phyloP scores from a whole-genome alignment of 1,284 basidiomycete species.

The Amylostereum areolatum region DNA sequence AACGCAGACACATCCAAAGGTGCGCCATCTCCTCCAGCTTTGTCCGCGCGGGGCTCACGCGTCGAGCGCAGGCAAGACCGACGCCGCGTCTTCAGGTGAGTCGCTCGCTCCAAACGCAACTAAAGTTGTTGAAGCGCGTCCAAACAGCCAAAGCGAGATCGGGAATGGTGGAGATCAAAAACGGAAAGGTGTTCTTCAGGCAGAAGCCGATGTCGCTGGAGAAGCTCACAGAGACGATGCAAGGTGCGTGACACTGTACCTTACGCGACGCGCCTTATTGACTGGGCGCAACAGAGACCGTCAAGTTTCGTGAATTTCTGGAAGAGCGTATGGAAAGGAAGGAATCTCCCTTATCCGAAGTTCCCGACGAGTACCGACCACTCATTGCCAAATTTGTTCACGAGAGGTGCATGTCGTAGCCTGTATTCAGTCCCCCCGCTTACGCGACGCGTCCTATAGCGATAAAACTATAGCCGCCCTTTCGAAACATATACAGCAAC shows the following conservation, averaged over 20 bases:
- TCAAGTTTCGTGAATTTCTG: conserved; percentile 67
- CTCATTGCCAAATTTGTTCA: conserved; percentile 77
- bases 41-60: no score
- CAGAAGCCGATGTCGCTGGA: conserved; percentile 75
- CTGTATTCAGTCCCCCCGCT: no score
- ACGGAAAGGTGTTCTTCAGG: conserved; percentile 71
- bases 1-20: no score
- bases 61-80: no score
- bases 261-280: conserved; percentile 2
- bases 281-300: conserved; percentile 45
- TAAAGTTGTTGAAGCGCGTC: no score
- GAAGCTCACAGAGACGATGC: conserved; percentile 75
- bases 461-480: conserved; percentile 61
- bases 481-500: conserved; percentile 58
- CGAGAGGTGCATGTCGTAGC: conserved; percentile 54
- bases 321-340: conserved; percentile 41
- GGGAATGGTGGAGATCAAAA: conserved; percentile 57
- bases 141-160: conserved; percentile 29
- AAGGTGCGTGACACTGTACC: conserved; percentile 44
- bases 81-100: no score
- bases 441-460: conserved; percentile 30
- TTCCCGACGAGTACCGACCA: conserved; percentile 66
- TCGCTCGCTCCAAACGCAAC: no score
- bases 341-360: conserved; percentile 39
- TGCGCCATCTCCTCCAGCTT: no score